Evolutionary conservation across 108 stramenopile genomes (phyloP).

Genomic region (Nitzschia sp.): DNA sequence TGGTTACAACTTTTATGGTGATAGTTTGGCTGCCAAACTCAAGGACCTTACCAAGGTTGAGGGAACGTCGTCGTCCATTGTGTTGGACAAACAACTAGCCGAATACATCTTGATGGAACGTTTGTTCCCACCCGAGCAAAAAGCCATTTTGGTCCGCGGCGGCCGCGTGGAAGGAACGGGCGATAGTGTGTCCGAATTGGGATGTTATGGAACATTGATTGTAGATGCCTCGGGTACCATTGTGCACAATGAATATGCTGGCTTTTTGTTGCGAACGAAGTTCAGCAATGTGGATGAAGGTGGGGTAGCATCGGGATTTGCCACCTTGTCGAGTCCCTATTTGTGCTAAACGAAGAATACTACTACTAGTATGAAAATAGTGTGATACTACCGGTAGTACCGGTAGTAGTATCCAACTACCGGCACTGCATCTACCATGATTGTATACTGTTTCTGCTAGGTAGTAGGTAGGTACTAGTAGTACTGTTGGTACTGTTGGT

Average conservation of each 20-base stretch:
- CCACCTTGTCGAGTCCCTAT: constrained; percentile 80
- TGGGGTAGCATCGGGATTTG: constrained; percentile 86
- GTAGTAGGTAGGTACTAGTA: no score
- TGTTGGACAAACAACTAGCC: constrained; percentile 43
- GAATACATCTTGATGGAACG: constrained; percentile 89
- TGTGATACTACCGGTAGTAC: no score
- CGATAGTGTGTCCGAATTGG: constrained; percentile 75
- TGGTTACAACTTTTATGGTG: constrained; percentile 96
- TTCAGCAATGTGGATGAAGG: constrained; percentile 86
- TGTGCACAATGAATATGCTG: constrained; percentile 73
- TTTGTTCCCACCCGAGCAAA: constrained; percentile 78
- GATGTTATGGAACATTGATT: constrained; percentile 74
- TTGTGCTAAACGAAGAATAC: no score
- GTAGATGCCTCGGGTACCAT: constrained; percentile 47
- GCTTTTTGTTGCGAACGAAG: constrained; percentile 79
- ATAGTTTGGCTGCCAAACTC: constrained; percentile 63
- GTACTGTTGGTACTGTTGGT: no score
- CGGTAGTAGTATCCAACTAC: no score
- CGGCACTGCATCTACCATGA: no score
- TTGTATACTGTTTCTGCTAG: no score
- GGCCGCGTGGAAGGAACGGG: constrained; percentile 76
- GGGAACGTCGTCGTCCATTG: constrained; percentile 20
- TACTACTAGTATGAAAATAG: no score
- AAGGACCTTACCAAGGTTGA: constrained; percentile 37
- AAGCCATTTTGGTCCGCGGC: constrained; percentile 64